These are phyloP conservation scores for Roridomyces roridus DNA, from an alignment of 768 basidiomycete genomes.

Conservation along the genomic window DNA sequence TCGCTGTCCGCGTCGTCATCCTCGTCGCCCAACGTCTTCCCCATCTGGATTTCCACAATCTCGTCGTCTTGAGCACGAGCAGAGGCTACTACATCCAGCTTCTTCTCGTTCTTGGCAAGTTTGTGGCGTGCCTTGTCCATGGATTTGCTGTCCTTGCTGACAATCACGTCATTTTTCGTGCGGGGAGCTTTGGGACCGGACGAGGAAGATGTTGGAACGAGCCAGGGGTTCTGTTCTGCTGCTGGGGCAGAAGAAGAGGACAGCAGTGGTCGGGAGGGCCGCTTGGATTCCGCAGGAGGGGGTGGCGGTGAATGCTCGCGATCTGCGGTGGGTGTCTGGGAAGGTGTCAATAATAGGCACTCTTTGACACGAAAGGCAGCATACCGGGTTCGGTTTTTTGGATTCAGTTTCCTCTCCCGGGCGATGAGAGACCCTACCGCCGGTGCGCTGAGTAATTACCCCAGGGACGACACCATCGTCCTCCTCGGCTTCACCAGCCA, in stretches of 20 bases:
- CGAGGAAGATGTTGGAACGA: slow-evolving; percentile 44
- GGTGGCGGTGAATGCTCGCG: slow-evolving; percentile 18
- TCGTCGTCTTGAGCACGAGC: slow-evolving; percentile 76
- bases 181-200: slow-evolving; percentile 55
- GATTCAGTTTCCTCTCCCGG: slow-evolving; percentile 47
- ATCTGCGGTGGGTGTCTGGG: slow-evolving; percentile 17
- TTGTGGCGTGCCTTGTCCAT: slow-evolving; percentile 74
- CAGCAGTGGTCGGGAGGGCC: slow-evolving; percentile 22
- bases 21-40: slow-evolving; percentile 54
- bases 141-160: slow-evolving; percentile 69
- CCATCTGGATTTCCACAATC: slow-evolving; percentile 74
- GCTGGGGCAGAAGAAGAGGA: slow-evolving; percentile 20
- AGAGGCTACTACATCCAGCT: slow-evolving; percentile 56
- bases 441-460: slow-evolving; percentile 59
- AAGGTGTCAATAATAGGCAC: neutral
- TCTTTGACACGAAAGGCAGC: no score
- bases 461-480: slow-evolving; percentile 40
- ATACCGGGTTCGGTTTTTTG: slow-evolving; percentile 30
- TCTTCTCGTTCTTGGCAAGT: slow-evolving; percentile 69
- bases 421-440: slow-evolving; percentile 69
- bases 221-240: slow-evolving; percentile 79
- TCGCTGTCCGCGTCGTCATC: slow-evolving; percentile 69
- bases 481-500: slow-evolving; percentile 45
- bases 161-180: slow-evolving; percentile 76
- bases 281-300: slow-evolving; percentile 6